phyloP scores from a whole-genome alignment of 1,284 basidiomycete genomes.

The Exsudoporus floridanus region DNA sequence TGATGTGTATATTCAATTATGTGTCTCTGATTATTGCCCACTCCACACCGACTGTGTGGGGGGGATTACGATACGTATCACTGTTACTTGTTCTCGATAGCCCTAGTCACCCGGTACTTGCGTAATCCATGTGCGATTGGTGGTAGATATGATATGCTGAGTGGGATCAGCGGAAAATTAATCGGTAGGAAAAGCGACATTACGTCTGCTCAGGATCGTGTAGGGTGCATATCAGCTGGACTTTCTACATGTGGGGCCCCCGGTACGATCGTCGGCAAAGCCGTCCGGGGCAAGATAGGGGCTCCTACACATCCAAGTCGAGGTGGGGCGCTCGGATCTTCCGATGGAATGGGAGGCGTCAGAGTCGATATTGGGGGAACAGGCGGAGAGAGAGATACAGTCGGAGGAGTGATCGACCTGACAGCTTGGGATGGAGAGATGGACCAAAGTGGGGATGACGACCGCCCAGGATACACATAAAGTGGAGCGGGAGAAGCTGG shows the following conservation, averaged over 20 bases:
- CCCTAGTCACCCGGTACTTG: too few species aligned
- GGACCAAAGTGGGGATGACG: conserved; percentile 5
- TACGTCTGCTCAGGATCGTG: conserved; percentile 2
- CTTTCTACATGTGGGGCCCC: conserved; percentile 30
- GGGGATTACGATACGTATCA: conserved; percentile 1
- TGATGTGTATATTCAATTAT: conserved; percentile 1
- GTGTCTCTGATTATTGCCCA: not conserved
- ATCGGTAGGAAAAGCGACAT: not conserved
- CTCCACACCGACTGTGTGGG: not conserved
- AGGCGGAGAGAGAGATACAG: conserved; percentile 10
- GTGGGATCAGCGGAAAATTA: not conserved
- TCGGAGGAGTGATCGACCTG: not conserved
- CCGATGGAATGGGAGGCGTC: not conserved
- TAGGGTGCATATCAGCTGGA: conserved; percentile 25
- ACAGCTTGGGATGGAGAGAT: conserved; percentile 9
- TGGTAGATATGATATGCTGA: not conserved
- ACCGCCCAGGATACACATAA: not conserved
- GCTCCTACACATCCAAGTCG: conserved; percentile 8
- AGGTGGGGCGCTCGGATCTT: not conserved
- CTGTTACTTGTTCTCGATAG: conserved; percentile 1
- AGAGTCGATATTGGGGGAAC: conserved; percentile 21
- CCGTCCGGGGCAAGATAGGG: conserved; percentile 16
- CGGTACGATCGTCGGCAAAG: conserved; percentile 22
- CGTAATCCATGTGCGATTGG: not conserved
- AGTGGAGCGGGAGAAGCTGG: conserved; percentile 11